phyloP scores from a whole-genome alignment of 2,329 filamentous ascomycete species.

The Verticillium longisporum region DNA sequence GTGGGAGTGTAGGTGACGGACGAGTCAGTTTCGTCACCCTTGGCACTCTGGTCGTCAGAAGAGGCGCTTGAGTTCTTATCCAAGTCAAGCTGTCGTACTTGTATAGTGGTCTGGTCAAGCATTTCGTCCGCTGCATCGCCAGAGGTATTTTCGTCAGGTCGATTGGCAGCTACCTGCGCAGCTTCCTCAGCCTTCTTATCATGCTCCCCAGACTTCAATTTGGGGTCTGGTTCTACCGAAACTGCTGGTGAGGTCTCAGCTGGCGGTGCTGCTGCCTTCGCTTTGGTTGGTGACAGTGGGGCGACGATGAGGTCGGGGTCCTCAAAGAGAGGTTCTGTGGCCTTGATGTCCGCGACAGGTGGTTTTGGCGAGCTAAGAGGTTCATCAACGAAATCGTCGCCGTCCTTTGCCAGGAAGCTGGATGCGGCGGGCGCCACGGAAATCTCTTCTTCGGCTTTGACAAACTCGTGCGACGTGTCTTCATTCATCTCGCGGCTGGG shows the following conservation, averaged over 20 bases:
- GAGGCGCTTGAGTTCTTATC: not conserved
- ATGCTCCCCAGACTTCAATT: not conserved
- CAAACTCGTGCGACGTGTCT: conserved; percentile 63
- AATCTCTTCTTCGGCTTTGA: conserved; percentile 52
- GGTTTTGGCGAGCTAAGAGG: conserved; percentile 64
- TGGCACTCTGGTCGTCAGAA: not conserved
- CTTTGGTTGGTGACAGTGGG: conserved; percentile 47
- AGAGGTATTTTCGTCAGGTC: not conserved
- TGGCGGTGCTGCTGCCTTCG: conserved; percentile 13
- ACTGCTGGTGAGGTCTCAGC: conserved; percentile 3
- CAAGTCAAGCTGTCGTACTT: not conserved
- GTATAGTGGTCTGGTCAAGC: not conserved
- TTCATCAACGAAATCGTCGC: conserved; percentile 73
- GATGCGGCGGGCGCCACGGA: conserved; percentile 14
- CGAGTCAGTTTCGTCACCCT: not conserved
- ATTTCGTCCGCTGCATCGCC: not conserved
- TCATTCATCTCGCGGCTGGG: conserved; percentile 64
- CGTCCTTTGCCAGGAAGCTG: conserved; percentile 42
- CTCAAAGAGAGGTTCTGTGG: conserved; percentile 44
- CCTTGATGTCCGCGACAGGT: conserved; percentile 51
- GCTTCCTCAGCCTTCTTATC: not conserved
- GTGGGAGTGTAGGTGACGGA: not conserved
- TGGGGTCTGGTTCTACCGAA: not conserved
- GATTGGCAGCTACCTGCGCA: not conserved
- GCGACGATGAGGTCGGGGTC: conserved; percentile 50